Conservation (phyloP, 106 monocot species). For the Dioscorea zingiberensis region DNA sequence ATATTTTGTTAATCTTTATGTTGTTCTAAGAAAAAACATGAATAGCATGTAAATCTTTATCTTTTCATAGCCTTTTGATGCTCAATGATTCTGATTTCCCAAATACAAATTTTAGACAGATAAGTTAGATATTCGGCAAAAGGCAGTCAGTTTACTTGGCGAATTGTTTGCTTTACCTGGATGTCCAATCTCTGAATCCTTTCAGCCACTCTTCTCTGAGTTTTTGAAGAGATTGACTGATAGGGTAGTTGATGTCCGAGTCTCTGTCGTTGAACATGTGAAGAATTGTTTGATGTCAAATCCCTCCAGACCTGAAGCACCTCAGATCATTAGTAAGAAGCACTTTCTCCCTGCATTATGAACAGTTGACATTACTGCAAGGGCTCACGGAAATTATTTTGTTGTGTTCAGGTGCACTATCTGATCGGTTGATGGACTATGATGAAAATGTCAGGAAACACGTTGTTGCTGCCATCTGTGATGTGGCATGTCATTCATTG, state of each 20-base stretch:
- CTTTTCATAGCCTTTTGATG: too few relatives aligned
- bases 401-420: conserved; percentile 52
- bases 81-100: too few relatives aligned
- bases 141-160: conserved; percentile 83
- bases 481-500: conserved; percentile 57
- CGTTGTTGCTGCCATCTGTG: conserved; percentile 80
- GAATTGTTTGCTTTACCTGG: conserved; percentile 76
- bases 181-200: conserved; percentile 56
- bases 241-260: conserved; percentile 71
- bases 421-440: conserved; percentile 82
- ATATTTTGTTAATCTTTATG: too few relatives aligned
- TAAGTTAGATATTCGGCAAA: conserved; percentile 64
- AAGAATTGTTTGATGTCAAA: conserved; percentile 79
- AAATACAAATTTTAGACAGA: conserved; percentile 54
- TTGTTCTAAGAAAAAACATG: too few relatives aligned
- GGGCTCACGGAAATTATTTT: too few relatives aligned
- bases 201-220: conserved; percentile 80
- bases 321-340: conserved; percentile 80
- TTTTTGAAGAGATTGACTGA: conserved; percentile 92
- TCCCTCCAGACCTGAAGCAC: conserved; percentile 67
- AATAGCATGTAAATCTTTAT: too few relatives aligned
- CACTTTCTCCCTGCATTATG: not conserved
- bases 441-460: conserved; percentile 93
- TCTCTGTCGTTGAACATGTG: conserved; percentile 75
- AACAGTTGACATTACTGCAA: too few relatives aligned